Base-by-base conservation (phyloP, 176 grass and related monocot genomes). In the Areca catechu region DNA sequence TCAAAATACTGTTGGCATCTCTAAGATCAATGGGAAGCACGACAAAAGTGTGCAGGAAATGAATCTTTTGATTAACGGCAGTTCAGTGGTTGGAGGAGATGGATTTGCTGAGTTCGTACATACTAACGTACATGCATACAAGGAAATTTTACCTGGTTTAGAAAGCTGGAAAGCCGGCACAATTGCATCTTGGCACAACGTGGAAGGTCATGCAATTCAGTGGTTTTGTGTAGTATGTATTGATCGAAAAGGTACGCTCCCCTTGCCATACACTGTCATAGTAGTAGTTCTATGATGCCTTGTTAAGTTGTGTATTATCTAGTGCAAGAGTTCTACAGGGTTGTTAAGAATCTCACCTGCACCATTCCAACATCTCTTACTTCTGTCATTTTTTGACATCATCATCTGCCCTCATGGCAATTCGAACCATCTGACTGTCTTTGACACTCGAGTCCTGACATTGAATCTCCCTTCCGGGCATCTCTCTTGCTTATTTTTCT, bases 161-260 rank as follows among this genome's bases (percentile, higher is more conserved):
- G 93, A 98, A 79, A 75, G 69, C 55, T 98, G 93, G 87, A 98
- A 98, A 77, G 82, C 78, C 57, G 62, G 75, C 61, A 98, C 91
- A 84, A 88, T 98, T 50, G 74, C 78, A 55, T 56, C 49, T 65
- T 98, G 93, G 93, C 93, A 98, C 57, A 88, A 71, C 65, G 49
- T 68, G 0, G 87, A 98, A 74, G 87, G 87, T 50, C 79, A 61
- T 61, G 80, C 83, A 59, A 54, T 98, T 53, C 81, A 92, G 67
- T 98, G 93, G 87, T 74, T 98, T 71, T 91, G 84, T 62, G 72
- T 98, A 57, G 71, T 79, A 57, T 98, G 81, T 82, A 72, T 92
- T 70, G 78, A 85, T 68, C 81, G 81, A 47, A 88, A 83, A 85
- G 83, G 93, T 98, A 75, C 54, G 23, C 50, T 50, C 59, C 63